Base-by-base conservation (phyloP, 768 basidiomycete species). In the Tulasnella sp. region DNA sequence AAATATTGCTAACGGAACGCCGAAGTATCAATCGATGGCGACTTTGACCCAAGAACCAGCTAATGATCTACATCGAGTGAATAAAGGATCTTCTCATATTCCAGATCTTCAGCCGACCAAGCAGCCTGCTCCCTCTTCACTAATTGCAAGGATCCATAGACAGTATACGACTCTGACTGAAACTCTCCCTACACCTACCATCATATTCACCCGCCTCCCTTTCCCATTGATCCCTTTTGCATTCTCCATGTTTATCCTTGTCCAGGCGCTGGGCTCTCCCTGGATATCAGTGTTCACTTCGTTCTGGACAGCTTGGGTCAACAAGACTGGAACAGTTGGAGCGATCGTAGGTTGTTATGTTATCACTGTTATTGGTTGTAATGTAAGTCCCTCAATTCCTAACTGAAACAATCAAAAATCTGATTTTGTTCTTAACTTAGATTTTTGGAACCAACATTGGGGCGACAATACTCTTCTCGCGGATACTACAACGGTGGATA, bases 191-290 rank as follows among this genome's bases (percentile, higher is more conserved):
- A 90, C 84, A 1, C 70, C 83, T 55, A 70, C 73, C 62, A 75
- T 74, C 8, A 75, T 78, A 19, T 66, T 80, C 19, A 72, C 77
- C 0, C 75, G 81, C 16, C 70, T 92, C 0, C 92, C 90, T 0
- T 78, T 90, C 53, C 73, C 78, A 10, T 76, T 95, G 5, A 69
- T 95, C 13, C 88, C 88, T 0, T 98, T 98, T 61, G 86, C 90
- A 0, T 90, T 96, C 62, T 81, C 83, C 0, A 89, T 92, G 65
- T 96, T 98, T 67, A 88, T 96, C 57, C 76, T 98, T 51, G 87
- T 93, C 53, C 83, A 92, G 61, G 84, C 74, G 0, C 73, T 98
- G 5, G 72, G 78, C 10, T 72, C 78, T 53, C 89, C 89, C 24
- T 98, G 92, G 90, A 87, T 93, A 7, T 71, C 77, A 10, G 71